Evolutionary conservation across 2,329 filamentous ascomycete genomes (phyloP), one percentile per base, ranked within the genome.

Genomic region (Sporothrix schenckii): DNA sequence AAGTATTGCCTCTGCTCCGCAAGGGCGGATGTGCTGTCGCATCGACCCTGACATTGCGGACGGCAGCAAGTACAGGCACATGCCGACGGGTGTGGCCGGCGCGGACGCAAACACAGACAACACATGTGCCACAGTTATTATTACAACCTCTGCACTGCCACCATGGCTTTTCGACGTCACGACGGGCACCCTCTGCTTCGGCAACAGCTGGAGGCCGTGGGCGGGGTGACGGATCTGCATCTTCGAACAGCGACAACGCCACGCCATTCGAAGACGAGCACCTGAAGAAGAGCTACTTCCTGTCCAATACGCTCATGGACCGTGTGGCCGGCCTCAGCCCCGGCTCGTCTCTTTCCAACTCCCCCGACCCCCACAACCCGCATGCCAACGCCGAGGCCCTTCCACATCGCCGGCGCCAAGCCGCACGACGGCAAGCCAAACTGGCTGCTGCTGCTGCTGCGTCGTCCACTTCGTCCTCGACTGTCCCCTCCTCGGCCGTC

Each of bases 1-100:
- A 81, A 73, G 76, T 76, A 24, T 78, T 80, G 0, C 78, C 81
- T 0, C 78, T 77, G 0, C 78, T 76, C 27, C 78, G 72, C 24
- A 27, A 39, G 30, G 21, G 66, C 60, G 58, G 56, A 52, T 69
- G 66, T 30, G 60, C 52, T 44, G 52, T 39, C n/a, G 39, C 19
- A 49, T 47, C 65, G 39, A 53, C 21, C 1, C 21, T 21, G 21
- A 56, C 24, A 19, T 16, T 58, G 60, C 61, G 21, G 44, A 24
- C 44, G 39, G 11, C n/a, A 24, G n/a, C 30, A 5, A 21, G 1
- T 10, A 34, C 53, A 27, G 6, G 24, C 34, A 34, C 34, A 34
- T 49, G 44, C 52, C 6, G 13, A 16, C 53, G 27, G 53, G n/a
- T 27, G 1, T 50, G 44, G 41, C 21, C 11, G 13, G 44, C 27